Base-by-base conservation (phyloP, 768 basidiomycete genomes). In the Daedaleopsis nitida region DNA sequence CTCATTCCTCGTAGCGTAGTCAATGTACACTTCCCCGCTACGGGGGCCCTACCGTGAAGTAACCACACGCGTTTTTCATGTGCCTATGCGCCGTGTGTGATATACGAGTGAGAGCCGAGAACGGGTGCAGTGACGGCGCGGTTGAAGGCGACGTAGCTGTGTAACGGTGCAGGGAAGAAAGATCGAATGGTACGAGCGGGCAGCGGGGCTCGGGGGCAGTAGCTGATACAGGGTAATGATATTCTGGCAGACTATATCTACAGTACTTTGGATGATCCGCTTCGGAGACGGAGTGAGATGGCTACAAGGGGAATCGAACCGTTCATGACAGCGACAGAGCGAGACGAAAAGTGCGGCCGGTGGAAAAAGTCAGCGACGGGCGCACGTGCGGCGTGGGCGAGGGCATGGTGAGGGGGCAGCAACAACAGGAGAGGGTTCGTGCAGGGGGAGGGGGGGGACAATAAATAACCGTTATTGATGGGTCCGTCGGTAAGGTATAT, bases 1-100 rank as follows among this genome's bases (percentile, higher is more conserved):
- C 76, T 0, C 32, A 24, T 64, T 72, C 73, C 57, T 76, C 76
- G 54, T 71, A 32, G 27, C 7, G 4, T 3, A 72, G 35, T 81
- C n/a, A 72, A 50, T 47, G 24, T 55, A 52, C 38, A 19, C 44
- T 47, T 12, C 5, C 10, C 14, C 7, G 5, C 19, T 51, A 43
- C 32, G 45, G 8, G 51, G 8, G 38, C 45, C 43, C 51, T 21
- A 51, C 39, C 45, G 34, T 43, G 61, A 44, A 47, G 48, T 42
- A 42, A 42, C 39, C 27, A 32, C 27, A n/a, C n/a, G n/a, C n/a
- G n/a, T n/a, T n/a, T 38, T 38, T 38, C 37, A 38, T 38, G 14
- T 42, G 39, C 39, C 3, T 42, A 32, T 7, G 27, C 7, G 27
- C 27, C n/a, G n/a, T 32, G 27, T 32, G 27, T 32, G 27, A 32